Base-by-base conservation (phyloP, 2,329 filamentous ascomycete species). In the Pseudogymnoascus sp. region DNA sequence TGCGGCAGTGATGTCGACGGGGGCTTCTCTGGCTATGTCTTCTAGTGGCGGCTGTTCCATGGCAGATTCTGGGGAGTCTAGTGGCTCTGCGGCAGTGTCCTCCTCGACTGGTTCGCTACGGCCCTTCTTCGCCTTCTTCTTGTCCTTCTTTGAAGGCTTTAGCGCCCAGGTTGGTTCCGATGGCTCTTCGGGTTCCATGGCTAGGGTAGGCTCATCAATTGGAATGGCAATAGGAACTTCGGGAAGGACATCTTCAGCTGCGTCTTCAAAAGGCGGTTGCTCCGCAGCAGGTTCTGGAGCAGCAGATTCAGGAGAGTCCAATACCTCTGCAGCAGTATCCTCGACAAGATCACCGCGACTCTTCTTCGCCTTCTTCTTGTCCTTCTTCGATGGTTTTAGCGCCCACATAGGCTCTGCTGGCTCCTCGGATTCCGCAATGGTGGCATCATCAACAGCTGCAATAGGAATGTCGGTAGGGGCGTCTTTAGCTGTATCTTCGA, bases 291-390 rank as follows among this genome's bases (percentile, higher is more conserved):
- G 8, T 23, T 25, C 36, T 8, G n/a, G 7, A 31, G 25, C 46
- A 31, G 46, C 25, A 31, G 46, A 18, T 34, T 53, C 25, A 2
- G 46, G 46, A 53, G 46, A 53, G n/a, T 53, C n/a, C 6, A 16
- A 23, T 16, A 1, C 16, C 12, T n/a, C 59, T 23, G 12, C 18
- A 10, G n/a, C 16, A 62, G 14, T 31, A 38, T 18, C 23, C 42
- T 62, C 38, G 3, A 25, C 14, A 18, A 21, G 18, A 12, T 25
- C 16, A 14, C 12, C 61, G 5, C n/a, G 23, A 11, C 23, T 18
- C 37, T 59, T 36, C 21, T 60, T 60, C 6, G n/a, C 31, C 40
- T 71, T 72, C 63, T 72, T 80, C 71, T 79, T 79, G 8, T 70
- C 70, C 64, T 75, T 75, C 64, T 75, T 76, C 12, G 72, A 71